Evolutionary conservation across 163 green algal genomes (phyloP).

Genomic region (Coccomyxa subellipsoidea): DNA sequence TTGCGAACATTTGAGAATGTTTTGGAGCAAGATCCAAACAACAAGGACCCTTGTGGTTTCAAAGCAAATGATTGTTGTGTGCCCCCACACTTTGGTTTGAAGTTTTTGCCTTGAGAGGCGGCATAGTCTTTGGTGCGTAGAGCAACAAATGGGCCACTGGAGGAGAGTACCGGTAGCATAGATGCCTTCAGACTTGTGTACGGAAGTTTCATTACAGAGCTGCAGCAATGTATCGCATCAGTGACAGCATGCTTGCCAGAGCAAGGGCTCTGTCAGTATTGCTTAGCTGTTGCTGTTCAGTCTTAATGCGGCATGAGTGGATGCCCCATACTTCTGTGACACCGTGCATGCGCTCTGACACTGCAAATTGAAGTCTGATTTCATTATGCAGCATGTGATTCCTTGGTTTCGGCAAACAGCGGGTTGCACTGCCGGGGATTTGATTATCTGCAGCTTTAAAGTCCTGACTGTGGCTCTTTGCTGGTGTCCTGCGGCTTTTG

Average conservation of each 20-base stretch:
- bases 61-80: not conserved
- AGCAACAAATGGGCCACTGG: not conserved
- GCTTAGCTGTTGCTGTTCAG: not conserved
- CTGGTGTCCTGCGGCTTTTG: too few relatives aligned
- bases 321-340: too few relatives aligned
- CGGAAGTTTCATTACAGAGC: not conserved
- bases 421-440: too few relatives aligned
- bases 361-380: too few relatives aligned
- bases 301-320: not conserved
- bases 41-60: not conserved
- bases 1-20: not conserved
- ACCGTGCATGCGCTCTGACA: too few relatives aligned
- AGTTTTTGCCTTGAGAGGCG: too few relatives aligned
- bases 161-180: not conserved
- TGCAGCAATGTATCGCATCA: not conserved
- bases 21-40: not conserved
- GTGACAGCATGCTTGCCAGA: not conserved
- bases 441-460: too few relatives aligned
- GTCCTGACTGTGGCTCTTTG: too few relatives aligned
- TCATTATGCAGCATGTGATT: too few relatives aligned
- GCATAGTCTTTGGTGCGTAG: not conserved
- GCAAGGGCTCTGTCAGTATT: not conserved
- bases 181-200: not conserved
- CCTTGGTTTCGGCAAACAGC: too few relatives aligned
- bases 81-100: too few relatives aligned